phyloP scores from a whole-genome alignment of 2,329 filamentous ascomycete genomes.

The Stachybotrys elegans region DNA sequence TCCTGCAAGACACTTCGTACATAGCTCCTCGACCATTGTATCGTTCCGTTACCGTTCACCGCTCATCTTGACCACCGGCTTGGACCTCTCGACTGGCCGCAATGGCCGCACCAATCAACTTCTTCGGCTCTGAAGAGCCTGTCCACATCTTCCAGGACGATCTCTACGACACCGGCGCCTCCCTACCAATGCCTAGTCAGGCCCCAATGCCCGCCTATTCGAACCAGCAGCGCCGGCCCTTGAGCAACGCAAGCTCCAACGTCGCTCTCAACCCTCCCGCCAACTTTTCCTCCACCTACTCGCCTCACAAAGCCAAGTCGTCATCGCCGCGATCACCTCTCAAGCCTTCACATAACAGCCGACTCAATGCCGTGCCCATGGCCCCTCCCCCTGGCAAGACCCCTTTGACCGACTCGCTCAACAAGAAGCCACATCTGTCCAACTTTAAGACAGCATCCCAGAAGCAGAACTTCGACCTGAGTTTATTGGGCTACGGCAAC shows the following conservation, averaged over 20 bases:
- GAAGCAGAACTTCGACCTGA: constrained; percentile 42
- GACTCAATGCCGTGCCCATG: constrained; percentile 63
- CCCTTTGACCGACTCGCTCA: constrained; percentile 60
- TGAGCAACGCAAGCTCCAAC: constrained; percentile 52
- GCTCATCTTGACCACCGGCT: no score
- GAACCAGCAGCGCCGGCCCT: constrained; percentile 42
- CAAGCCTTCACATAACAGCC: constrained; percentile 47
- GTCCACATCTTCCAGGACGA: constrained; percentile 50
- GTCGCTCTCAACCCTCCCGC: constrained; percentile 61
- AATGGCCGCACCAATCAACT: constrained; percentile 50
- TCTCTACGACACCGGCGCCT: constrained; percentile 36
- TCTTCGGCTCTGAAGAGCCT: constrained; percentile 39
- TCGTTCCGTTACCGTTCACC: no score
- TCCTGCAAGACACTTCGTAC: no score
- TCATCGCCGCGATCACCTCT: constrained; percentile 59
- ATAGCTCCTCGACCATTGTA: no score
- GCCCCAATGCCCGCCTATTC: constrained; percentile 49
- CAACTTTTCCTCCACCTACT: constrained; percentile 49
- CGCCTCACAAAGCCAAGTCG: constrained; percentile 63
- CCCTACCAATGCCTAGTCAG: constrained; percentile 49
- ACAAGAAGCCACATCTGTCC: constrained; percentile 60
- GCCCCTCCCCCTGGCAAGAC: constrained; percentile 54
- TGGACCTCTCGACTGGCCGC: no score
- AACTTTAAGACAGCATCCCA: constrained; percentile 54
- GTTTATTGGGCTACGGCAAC: constrained; percentile 42